Conservation (phyloP, 2,329 filamentous ascomycete genomes). For the Nigrospora sphaerica region DNA sequence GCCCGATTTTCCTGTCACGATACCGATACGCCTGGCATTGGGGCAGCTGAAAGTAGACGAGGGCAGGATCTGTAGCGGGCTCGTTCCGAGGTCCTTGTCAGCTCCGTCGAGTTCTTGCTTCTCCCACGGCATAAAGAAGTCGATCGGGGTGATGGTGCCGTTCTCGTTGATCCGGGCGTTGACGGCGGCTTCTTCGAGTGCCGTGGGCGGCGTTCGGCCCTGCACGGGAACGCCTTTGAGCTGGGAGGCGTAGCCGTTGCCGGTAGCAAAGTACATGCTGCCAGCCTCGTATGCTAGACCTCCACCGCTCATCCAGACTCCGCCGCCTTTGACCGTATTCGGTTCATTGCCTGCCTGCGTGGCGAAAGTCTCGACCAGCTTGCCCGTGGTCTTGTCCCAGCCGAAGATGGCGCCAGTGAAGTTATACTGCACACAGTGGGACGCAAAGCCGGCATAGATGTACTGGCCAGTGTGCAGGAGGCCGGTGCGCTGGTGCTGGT, state of each 20-base stretch:
- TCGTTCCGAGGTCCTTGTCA: constrained; percentile 40
- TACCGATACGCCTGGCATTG: constrained; percentile 35
- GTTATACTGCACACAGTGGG: constrained; percentile 44
- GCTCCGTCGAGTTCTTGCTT: constrained; percentile 40
- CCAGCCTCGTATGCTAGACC: constrained; percentile 37
- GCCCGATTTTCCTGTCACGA: constrained; percentile 41
- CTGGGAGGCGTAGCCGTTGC: constrained; percentile 41
- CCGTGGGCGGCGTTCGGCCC: constrained; percentile 34
- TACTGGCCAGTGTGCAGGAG: constrained; percentile 37
- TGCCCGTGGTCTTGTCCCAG: constrained; percentile 36
- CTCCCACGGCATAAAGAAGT: constrained; percentile 45
- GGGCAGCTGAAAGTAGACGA: constrained; percentile 33
- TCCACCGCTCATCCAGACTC: constrained; percentile 43
- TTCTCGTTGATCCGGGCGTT: constrained; percentile 37
- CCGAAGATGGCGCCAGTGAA: constrained; percentile 43
- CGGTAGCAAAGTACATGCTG: constrained; percentile 38
- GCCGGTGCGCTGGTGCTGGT: constrained; percentile 37
- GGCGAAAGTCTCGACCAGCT: constrained; percentile 33
- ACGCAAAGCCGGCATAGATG: constrained; percentile 41
- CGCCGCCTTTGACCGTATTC: constrained; percentile 30
- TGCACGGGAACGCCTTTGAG: constrained; percentile 32
- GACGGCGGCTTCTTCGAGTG: constrained; percentile 40
- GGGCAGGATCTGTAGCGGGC: constrained; percentile 34
- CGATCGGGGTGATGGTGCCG: constrained; percentile 32
- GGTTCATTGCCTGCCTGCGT: constrained; percentile 34